phyloP scores from a whole-genome alignment of 2,329 filamentous ascomycete genomes.

The Lachnellula subtilissima region DNA sequence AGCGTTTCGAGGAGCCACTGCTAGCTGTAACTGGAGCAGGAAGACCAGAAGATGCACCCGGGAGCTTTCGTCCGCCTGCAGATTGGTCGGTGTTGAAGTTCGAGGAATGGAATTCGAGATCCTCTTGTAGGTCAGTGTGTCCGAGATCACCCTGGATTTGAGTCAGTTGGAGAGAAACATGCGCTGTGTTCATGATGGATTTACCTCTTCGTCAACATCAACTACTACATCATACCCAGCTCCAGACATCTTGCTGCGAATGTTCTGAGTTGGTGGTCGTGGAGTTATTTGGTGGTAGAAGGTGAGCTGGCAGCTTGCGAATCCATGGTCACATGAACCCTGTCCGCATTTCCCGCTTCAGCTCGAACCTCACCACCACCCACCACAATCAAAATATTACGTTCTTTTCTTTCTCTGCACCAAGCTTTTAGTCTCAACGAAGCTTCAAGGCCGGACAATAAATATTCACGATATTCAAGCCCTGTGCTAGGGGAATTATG shows the following conservation, averaged over 20 bases:
- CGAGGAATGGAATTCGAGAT: slow-evolving; percentile 97
- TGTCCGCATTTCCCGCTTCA: neutral
- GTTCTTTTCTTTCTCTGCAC: neutral
- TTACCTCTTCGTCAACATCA: slow-evolving; percentile 91
- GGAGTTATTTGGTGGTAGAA: neutral
- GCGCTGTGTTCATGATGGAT: slow-evolving; percentile 11
- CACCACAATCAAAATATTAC: neutral
- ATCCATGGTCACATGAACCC: slow-evolving; percentile 3
- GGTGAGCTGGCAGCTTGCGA: slow-evolving; percentile 22
- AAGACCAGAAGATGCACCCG: slow-evolving; percentile 40
- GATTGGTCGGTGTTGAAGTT: slow-evolving; percentile 63
- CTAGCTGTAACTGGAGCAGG: slow-evolving; percentile 53
- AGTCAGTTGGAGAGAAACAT: slow-evolving; percentile 6
- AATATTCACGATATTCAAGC: no score
- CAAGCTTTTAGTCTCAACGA: neutral
- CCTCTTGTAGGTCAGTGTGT: slow-evolving; percentile 96
- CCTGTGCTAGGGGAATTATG: no score
- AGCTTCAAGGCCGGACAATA: no score
- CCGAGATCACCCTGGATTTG: slow-evolving; percentile 79
- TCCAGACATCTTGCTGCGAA: slow-evolving; percentile 28
- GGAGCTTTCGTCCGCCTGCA: slow-evolving; percentile 37
- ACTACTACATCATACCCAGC: slow-evolving; percentile 97
- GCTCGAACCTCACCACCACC: slow-evolving; percentile 1
- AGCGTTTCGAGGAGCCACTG: slow-evolving; percentile 64
- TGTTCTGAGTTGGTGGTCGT: neutral